Conservation (phyloP, 2,329 filamentous ascomycete species). For the Aspergillus brasiliensis region DNA sequence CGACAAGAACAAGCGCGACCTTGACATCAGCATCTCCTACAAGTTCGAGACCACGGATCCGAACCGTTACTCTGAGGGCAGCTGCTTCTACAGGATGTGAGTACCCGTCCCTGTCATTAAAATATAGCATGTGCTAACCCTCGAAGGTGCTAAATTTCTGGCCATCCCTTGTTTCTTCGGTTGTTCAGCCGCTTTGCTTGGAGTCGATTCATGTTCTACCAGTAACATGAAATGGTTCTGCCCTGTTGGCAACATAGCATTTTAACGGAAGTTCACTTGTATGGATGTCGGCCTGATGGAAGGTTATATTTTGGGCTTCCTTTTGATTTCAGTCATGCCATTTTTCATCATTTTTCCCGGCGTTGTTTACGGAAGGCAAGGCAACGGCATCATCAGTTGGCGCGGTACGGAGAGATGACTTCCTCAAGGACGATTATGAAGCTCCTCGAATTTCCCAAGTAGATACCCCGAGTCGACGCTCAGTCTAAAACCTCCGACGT, state of each 20-base stretch:
- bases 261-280: constrained; percentile 31
- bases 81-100: constrained; percentile 75
- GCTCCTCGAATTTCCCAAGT: constrained; percentile 51
- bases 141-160: constrained; percentile 32
- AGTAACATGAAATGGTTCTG: constrained; percentile 23
- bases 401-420: constrained; percentile 44
- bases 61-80: constrained; percentile 68
- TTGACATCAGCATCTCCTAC: constrained; percentile 89
- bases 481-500: constrained; percentile 43
- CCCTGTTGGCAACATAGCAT: constrained; percentile 34
- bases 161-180: constrained; percentile 8
- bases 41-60: constrained; percentile 74
- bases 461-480: constrained; percentile 55
- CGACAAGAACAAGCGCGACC: constrained; percentile 87
- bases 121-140: constrained; percentile 27
- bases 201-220: constrained; percentile 22
- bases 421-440: constrained; percentile 38
- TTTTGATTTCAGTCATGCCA: constrained; percentile 9
- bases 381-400: constrained; percentile 44
- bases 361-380: constrained; percentile 42
- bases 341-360: constrained; percentile 29
- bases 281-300: constrained; percentile 27
- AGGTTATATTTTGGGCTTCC: constrained; percentile 15
- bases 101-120: constrained; percentile 13
- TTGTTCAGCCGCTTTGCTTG: constrained; percentile 20